Percentiles rank a stretch among this genome's conserved stretches.
These are phyloP conservation scores for Platanus orientalis DNA, from an alignment of 164 flowering plant genomes.

Conservation along the genomic window DNA sequence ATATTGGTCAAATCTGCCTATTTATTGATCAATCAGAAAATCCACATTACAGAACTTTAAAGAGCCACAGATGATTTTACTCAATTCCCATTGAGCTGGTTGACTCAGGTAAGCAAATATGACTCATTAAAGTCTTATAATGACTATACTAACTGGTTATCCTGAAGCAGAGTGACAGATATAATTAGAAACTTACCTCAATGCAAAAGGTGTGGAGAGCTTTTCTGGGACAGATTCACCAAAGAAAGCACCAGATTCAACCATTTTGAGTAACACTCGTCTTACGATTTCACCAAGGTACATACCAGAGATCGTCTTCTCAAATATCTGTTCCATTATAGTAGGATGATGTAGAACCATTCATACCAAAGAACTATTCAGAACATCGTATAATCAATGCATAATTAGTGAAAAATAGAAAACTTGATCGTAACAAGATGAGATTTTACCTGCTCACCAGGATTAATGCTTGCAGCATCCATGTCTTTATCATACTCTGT, in stretches of 20 bases:
- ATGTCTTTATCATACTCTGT: conserved; percentile 66
- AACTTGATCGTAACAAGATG: neutral
- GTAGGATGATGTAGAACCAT: neutral
- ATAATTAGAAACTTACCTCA: conserved; percentile 39
- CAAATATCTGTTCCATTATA: conserved; percentile 50
- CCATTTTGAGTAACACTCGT: conserved; percentile 60
- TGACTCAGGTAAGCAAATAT: neutral
- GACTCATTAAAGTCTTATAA: neutral
- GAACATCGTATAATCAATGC: neutral
- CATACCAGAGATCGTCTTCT: conserved; percentile 96
- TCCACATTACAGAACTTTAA: too few species aligned
- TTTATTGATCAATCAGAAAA: too few species aligned
- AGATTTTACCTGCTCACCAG: conserved; percentile 71
- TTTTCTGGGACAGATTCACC: conserved; percentile 51
- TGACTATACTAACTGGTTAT: neutral
- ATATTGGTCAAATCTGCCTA: too few species aligned
- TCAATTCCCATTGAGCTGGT: too few species aligned
- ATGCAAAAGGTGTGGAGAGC: conserved; percentile 53
- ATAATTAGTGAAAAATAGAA: neutral
- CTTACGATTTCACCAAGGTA: conserved; percentile 86
- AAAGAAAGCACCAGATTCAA: conserved; percentile 52
- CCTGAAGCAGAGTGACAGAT: neutral
- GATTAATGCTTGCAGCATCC: conserved; percentile 88
- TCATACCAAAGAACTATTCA: neutral
- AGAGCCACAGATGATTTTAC: too few species aligned